phyloP scores from a whole-genome alignment of 202 grass and related monocot species.

The Alloteropsis angusta region DNA sequence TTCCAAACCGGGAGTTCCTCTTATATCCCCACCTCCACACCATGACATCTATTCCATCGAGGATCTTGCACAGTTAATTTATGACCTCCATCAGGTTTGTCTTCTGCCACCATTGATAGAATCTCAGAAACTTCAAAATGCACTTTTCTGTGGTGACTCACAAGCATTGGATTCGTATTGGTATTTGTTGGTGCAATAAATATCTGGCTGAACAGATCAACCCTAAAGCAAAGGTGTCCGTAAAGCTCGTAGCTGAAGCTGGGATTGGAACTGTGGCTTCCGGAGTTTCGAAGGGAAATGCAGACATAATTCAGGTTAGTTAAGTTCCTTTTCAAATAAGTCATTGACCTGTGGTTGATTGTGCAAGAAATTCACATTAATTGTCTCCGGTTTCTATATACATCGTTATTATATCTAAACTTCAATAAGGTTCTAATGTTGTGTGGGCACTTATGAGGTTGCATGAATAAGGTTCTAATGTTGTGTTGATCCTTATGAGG shows the following conservation, averaged over 20 bases:
- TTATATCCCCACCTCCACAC: constrained; percentile 97
- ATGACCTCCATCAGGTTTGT: constrained; percentile 98
- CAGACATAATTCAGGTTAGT: constrained; percentile 90
- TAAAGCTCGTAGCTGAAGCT: constrained; percentile 97
- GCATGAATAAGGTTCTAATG: neutral
- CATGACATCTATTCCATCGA: constrained; percentile 99
- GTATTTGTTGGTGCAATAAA: constrained; percentile 11
- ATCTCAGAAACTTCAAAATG: neutral
- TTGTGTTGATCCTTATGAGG: too few relatives aligned
- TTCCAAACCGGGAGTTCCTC: constrained; percentile 97
- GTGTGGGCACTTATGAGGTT: neutral
- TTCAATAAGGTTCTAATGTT: neutral
- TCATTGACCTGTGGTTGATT: constrained; percentile 5
- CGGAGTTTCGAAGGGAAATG: constrained; percentile 96
- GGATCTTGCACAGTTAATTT: constrained; percentile 99
- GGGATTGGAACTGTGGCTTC: constrained; percentile 99
- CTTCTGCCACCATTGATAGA: constrained; percentile 15
- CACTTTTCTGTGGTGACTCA: neutral
- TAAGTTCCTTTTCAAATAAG: constrained; percentile 4
- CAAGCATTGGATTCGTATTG: neutral
- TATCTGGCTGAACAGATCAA: constrained; percentile 65
- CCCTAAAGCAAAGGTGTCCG: constrained; percentile 92
- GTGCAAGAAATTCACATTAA: constrained; percentile 11
- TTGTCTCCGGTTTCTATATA: neutral
- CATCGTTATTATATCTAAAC: neutral